These are phyloP conservation scores for Phlebiopsis flavidoalba DNA, from an alignment of 768 basidiomycete genomes.

Conservation along the genomic window DNA sequence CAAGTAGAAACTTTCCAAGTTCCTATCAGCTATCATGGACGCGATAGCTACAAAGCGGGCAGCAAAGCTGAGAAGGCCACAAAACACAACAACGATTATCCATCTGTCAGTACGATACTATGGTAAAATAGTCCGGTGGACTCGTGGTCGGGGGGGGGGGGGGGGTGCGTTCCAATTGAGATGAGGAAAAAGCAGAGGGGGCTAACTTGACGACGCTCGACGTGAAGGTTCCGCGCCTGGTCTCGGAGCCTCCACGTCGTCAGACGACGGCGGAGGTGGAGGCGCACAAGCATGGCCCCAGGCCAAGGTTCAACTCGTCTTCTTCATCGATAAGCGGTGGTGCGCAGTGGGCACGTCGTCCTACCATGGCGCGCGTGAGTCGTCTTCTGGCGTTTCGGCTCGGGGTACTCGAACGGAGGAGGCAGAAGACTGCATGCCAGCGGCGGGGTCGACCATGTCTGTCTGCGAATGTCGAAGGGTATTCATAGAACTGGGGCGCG, in stretches of 20 bases:
- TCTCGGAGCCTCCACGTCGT: not conserved
- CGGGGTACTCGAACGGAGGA: constrained; percentile 18
- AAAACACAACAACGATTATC: constrained; percentile 1
- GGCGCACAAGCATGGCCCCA: not conserved
- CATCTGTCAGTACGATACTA: not conserved
- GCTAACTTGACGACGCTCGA: not conserved
- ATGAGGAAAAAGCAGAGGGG: not conserved
- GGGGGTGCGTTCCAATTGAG: not conserved
- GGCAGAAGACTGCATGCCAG: constrained; percentile 16
- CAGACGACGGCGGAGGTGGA: not conserved
- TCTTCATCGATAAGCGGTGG: constrained; percentile 13
- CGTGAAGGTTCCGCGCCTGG: not conserved
- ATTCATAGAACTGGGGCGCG: constrained; percentile 23
- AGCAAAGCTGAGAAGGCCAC: not conserved
- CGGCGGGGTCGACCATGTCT: constrained; percentile 16
- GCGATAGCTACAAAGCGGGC: constrained; percentile 3
- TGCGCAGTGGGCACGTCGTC: constrained; percentile 2
- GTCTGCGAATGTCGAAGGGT: constrained; percentile 23
- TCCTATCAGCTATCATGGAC: not conserved
- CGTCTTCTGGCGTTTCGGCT: constrained; percentile 12
- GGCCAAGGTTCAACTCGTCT: constrained; percentile 11
- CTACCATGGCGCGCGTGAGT: not conserved
- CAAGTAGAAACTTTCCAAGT: not conserved
- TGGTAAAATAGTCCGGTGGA: constrained; percentile 11
- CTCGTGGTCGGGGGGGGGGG: no score